These are phyloP conservation scores for Flaveria ramosissima DNA, from an alignment of 129 eudicot species.

Conservation along the genomic window DNA sequence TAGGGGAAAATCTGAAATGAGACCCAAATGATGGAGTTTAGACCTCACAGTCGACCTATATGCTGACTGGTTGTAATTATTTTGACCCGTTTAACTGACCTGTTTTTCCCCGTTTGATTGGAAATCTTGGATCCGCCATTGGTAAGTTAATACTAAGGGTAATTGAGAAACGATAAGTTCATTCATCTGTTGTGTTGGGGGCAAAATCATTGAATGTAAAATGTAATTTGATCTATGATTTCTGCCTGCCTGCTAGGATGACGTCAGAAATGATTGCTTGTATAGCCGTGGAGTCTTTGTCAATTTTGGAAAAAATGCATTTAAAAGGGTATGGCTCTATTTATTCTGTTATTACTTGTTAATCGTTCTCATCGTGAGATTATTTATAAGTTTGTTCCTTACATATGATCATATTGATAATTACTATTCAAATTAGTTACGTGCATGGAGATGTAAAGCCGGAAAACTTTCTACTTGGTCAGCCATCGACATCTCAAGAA, in stretches of 20 bases:
- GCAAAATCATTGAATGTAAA: neutral
- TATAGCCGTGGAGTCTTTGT: constrained; percentile 31
- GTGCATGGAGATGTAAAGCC: constrained; percentile 86
- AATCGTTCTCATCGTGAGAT: constrained; percentile 3
- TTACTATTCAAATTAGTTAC: constrained; percentile 38
- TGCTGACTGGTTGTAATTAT: no score
- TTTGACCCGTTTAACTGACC: no score
- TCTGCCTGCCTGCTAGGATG: constrained; percentile 23
- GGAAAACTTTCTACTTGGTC: constrained; percentile 74
- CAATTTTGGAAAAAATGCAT: constrained; percentile 34
- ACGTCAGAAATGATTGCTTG: constrained; percentile 35
- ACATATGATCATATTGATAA: constrained; percentile 8
- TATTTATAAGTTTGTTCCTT: constrained; percentile 11
- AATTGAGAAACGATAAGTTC: no score
- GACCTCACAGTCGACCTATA: no score
- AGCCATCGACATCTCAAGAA: constrained; percentile 70
- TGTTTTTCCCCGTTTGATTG: no score
- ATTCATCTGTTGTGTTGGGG: neutral
- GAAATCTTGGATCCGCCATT: no score
- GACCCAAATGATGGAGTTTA: no score
- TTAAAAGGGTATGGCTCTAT: constrained; percentile 6
- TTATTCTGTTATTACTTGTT: neutral
- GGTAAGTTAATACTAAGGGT: no score
- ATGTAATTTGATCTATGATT: constrained; percentile 2
- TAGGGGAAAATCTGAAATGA: no score